These are phyloP conservation scores for Filosporella fistucella DNA, from an alignment of 495 filamentous ascomycete species.

Conservation along the genomic window DNA sequence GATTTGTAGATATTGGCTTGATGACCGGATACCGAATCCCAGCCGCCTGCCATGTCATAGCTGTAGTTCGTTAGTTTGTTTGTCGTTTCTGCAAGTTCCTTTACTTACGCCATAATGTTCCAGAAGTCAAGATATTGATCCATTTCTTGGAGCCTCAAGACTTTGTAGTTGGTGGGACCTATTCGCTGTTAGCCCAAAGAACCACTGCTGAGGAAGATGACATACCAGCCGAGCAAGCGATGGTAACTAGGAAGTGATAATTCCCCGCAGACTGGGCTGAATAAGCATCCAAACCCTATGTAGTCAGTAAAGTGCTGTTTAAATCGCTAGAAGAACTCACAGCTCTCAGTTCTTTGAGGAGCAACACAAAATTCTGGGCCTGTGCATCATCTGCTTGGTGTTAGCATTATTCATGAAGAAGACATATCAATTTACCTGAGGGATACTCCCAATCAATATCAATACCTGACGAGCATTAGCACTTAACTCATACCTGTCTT, in stretches of 20 bases:
- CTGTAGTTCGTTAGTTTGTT: no score
- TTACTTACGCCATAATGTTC: conserved; percentile 85
- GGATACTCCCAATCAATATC: conserved; percentile 68
- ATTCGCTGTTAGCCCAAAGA: no score
- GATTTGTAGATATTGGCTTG: conserved; percentile 70
- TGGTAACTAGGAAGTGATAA: conserved; percentile 68
- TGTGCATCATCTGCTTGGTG: conserved; percentile 48
- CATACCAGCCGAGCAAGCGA: conserved; percentile 64
- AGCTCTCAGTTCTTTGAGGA: conserved; percentile 64
- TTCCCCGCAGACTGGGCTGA: conserved; percentile 39
- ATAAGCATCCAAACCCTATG: conserved; percentile 57
- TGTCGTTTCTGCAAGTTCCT: no score
- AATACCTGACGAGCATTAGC: no score
- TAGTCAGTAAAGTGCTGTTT: no score
- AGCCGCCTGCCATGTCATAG: conserved; percentile 66
- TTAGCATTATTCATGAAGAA: no score
- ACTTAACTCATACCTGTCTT: no score
- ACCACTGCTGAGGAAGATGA: no score
- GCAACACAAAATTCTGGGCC: conserved; percentile 64
- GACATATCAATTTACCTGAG: conserved; percentile 33
- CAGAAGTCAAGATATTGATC: conserved; percentile 75
- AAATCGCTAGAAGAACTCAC: no score
- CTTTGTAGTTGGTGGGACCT: conserved; percentile 63
- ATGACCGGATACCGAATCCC: conserved; percentile 66
- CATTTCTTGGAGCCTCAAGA: conserved; percentile 64